phyloP scores from a whole-genome alignment of 2,329 filamentous ascomycete species.

The Hyphodiscus sp. region DNA sequence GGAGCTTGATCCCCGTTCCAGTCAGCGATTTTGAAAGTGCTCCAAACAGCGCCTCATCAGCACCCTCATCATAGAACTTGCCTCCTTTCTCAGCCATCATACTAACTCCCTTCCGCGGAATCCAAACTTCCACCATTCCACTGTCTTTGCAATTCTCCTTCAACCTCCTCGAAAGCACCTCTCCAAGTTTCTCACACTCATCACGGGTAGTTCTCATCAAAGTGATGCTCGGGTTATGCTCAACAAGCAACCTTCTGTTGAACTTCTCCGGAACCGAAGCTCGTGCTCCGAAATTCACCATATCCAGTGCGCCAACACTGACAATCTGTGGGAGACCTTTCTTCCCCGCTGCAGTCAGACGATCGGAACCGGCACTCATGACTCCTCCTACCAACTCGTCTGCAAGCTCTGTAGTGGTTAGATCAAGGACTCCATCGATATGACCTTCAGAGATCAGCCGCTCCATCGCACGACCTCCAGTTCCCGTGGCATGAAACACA shows the following conservation, averaged over 20 bases:
- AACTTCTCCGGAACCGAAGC: slow-evolving; percentile 50
- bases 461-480: slow-evolving; percentile 65
- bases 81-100: slow-evolving; percentile 48
- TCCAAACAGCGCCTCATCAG: slow-evolving; percentile 45
- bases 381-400: slow-evolving; percentile 58
- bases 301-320: slow-evolving; percentile 39
- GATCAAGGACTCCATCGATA: slow-evolving; percentile 61
- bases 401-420: slow-evolving; percentile 66
- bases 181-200: slow-evolving; percentile 50
- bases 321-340: slow-evolving; percentile 53
- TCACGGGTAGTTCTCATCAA: slow-evolving; percentile 56
- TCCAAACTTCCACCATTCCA: slow-evolving; percentile 45
- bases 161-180: slow-evolving; percentile 50
- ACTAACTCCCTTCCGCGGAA: slow-evolving; percentile 56
- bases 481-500: slow-evolving; percentile 64
- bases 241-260: slow-evolving; percentile 43
- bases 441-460: slow-evolving; percentile 48
- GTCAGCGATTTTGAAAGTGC: slow-evolving; percentile 43
- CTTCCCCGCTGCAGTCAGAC: slow-evolving; percentile 51
- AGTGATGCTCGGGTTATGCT: slow-evolving; percentile 62
- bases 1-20: slow-evolving; percentile 41
- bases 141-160: slow-evolving; percentile 33
- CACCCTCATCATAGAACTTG: slow-evolving; percentile 43
- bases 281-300: slow-evolving; percentile 46
- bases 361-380: slow-evolving; percentile 49